Evolutionary conservation across 2,329 filamentous ascomycete species (phyloP), one percentile per base, ranked within the genome.

Genomic region (Fusarium concolor): DNA sequence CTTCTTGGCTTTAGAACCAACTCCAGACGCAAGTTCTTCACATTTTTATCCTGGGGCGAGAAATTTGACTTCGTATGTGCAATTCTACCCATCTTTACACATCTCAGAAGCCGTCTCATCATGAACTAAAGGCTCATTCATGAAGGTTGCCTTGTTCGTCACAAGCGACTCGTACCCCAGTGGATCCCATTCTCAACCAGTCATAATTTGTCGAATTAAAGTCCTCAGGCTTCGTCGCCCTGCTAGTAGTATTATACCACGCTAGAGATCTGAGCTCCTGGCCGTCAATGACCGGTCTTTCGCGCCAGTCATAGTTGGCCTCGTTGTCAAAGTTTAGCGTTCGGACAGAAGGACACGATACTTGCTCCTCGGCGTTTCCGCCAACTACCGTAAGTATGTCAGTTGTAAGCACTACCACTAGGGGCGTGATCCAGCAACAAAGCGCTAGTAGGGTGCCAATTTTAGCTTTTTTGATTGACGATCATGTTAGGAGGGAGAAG

Each of bases 261-360:
- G 38, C 22, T 2, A 57, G 8, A 6, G 11, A 37, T 6, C 4
- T 6, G 3, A 51, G 14, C 12, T 22, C 11, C 10, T 10, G n/a
- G 2, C 10, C 18, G n/a, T 51, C 6, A 1, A 35, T 29, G 6
- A 6, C 6, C 0, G n/a, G 38, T 28, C 10, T 22, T 1, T 15
- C 3, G 7, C 44, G 38, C 49, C 42, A 56, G 7, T 20, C 17
- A 12, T 4, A 24, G 10, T 24, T 5, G 47, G 14, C 15, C 18
- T 67, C 35, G 14, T 59, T 41, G 2, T 10, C 12, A 15, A 63
- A 67, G n/a, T 54, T 69, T 4, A 63, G 28, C 15, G 52, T 69
- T 10, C 53, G 37, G 4, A 63, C 31, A 9, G 20, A 53, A 3
- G 26, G 50, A 11, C 42, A 63, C 0, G 12, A 39, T 3, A 12